These are phyloP conservation scores for Chrysanthemum makinoi DNA, from an alignment of 129 eudicot genomes.

Conservation along the genomic window DNA sequence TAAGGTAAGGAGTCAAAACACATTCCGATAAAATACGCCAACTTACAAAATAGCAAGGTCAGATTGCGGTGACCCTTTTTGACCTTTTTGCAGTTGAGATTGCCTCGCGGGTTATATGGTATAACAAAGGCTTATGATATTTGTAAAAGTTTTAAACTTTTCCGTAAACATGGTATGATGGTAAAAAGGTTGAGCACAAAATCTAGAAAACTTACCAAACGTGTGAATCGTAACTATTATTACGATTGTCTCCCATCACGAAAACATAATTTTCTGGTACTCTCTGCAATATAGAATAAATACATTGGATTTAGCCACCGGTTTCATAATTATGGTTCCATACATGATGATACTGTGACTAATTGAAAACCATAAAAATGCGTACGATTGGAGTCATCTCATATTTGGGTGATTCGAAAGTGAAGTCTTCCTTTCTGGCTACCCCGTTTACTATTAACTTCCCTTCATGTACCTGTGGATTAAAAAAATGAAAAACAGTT, in stretches of 20 bases:
- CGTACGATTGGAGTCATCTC: constrained; percentile 79
- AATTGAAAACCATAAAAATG: constrained; percentile 3
- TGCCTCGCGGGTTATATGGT: background rate
- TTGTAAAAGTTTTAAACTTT: background rate
- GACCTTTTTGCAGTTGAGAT: too few relatives aligned
- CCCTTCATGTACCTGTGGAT: constrained; percentile 75
- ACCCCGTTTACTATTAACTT: constrained; percentile 89
- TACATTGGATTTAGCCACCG: constrained; percentile 4
- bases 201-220: constrained; percentile 57
- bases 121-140: background rate
- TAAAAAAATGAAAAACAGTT: constrained; percentile 15
- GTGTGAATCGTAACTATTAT: constrained; percentile 96
- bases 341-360: background rate
- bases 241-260: constrained; percentile 99
- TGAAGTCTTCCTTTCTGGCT: constrained; percentile 63
- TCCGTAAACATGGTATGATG: background rate
- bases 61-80: too few relatives aligned
- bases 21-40: too few relatives aligned
- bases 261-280: constrained; percentile 90
- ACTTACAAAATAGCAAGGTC: too few relatives aligned
- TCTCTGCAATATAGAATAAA: constrained; percentile 43
- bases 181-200: background rate
- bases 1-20: too few relatives aligned
- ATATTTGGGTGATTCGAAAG: constrained; percentile 80
- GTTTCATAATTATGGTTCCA: constrained; percentile 8